A percentile compares a stretch with the other conserved stretches of the same genome.
Conservation (phyloP, 2,329 filamentous ascomycete species). For the Gaeumannomyces tritici region DNA sequence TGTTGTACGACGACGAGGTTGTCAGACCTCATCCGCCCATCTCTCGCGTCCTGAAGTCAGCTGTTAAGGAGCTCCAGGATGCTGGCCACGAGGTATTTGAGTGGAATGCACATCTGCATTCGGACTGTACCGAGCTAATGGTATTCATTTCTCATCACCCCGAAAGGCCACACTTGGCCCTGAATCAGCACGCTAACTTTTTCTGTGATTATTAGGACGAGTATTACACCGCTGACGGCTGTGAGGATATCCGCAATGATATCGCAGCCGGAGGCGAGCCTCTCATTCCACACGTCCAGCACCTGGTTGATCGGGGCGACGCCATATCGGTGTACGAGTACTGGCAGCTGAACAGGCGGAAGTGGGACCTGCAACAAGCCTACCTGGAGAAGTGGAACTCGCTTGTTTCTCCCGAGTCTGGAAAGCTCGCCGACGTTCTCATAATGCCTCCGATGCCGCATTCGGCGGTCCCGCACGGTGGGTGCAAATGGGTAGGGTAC, state of each 20-base stretch:
- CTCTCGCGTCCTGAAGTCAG: constrained; percentile 29
- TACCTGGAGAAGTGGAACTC: constrained; percentile 51
- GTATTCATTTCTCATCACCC: background rate
- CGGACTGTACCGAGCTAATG: constrained; percentile 33
- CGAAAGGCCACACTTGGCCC: background rate
- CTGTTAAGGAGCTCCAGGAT: constrained; percentile 24
- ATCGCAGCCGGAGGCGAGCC: constrained; percentile 47
- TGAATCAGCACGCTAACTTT: background rate
- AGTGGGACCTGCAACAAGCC: constrained; percentile 39
- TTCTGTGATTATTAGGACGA: constrained; percentile 30
- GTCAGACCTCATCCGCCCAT: constrained; percentile 46
- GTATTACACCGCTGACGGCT: constrained; percentile 53
- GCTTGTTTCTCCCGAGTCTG: constrained; percentile 28
- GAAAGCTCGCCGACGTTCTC: constrained; percentile 41
- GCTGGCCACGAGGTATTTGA: constrained; percentile 44
- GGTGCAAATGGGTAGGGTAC: constrained; percentile 42
- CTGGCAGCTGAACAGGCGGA: constrained; percentile 56
- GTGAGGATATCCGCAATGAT: constrained; percentile 50
- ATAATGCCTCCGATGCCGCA: constrained; percentile 53
- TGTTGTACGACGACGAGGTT: constrained; percentile 27
- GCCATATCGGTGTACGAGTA: constrained; percentile 54
- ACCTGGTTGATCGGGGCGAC: constrained; percentile 39
- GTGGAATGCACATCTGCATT: constrained; percentile 42
- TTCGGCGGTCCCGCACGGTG: constrained; percentile 34
- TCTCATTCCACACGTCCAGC: constrained; percentile 47